Evolutionary conservation across 1,284 basidiomycete genomes (phyloP).

Genomic region (Schizopora paradoxa): DNA sequence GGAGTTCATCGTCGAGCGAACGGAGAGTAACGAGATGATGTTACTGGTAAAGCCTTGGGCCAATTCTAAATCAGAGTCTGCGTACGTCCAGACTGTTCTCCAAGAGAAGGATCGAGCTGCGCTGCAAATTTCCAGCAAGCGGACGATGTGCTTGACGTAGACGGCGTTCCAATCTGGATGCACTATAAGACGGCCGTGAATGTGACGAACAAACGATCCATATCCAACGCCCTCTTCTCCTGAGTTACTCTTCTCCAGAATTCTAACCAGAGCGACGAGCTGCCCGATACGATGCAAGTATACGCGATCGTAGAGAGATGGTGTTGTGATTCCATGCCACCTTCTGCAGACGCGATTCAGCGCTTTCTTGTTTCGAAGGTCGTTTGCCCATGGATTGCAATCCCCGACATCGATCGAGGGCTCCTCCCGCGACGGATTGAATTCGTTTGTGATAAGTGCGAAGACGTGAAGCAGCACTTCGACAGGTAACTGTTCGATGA

Average conservation of each 20-base stretch:
- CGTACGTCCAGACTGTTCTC: too few relatives aligned
- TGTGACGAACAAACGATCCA: too few relatives aligned
- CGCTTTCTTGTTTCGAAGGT: conserved; percentile 4
- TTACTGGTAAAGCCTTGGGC: too few relatives aligned
- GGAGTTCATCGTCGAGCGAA: too few relatives aligned
- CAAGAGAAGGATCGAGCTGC: too few relatives aligned
- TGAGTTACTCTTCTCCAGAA: not conserved
- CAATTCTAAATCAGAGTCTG: too few relatives aligned
- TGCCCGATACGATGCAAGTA: conserved; percentile 10
- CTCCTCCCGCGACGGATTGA: conserved; percentile 4
- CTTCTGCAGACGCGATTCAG: conserved; percentile 3
- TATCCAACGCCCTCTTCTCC: too few relatives aligned
- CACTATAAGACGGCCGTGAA: too few relatives aligned
- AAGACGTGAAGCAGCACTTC: conserved; percentile 10
- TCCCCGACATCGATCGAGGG: not conserved
- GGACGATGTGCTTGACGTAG: too few relatives aligned
- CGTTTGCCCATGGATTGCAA: conserved; percentile 8
- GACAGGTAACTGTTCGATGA: conserved; percentile 5
- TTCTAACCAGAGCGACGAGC: conserved; percentile 5
- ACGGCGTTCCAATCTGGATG: too few relatives aligned
- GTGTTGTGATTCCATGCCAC: conserved; percentile 3
- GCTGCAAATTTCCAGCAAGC: too few relatives aligned
- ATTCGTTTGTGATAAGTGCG: conserved; percentile 8
- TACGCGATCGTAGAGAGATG: conserved; percentile 5
- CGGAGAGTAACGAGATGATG: too few relatives aligned